These are phyloP conservation scores for Fusarium avenaceum DNA, from an alignment of 2,329 filamentous ascomycete species.

Conservation along the genomic window DNA sequence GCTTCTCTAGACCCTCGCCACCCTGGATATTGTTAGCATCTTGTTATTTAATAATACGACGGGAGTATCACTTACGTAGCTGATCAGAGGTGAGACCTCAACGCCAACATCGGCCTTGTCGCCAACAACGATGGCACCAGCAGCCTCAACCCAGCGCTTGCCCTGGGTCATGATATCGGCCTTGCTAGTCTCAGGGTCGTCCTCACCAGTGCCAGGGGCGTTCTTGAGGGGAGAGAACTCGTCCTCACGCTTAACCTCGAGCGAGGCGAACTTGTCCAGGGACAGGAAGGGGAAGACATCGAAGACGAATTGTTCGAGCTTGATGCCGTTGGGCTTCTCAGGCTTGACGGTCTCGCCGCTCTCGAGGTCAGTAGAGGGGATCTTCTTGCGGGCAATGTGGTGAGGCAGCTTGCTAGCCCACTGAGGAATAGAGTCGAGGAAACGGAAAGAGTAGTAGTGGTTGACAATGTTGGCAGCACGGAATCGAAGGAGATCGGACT, in stretches of 20 bases:
- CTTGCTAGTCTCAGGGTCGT: conserved; percentile 94
- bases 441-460: conserved; percentile 97
- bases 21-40: conserved; percentile 57
- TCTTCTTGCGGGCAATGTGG: conserved; percentile 99
- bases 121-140: conserved; percentile 80
- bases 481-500: conserved; percentile 89
- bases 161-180: conserved; percentile 92
- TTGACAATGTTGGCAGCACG: conserved; percentile 99
- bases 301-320: conserved; percentile 99
- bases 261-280: conserved; percentile 90
- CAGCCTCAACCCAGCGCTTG: conserved; percentile 84
- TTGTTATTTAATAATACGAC: not conserved
- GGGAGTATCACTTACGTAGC: conserved; percentile 80
- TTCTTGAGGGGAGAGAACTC: conserved; percentile 99
- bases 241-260: conserved; percentile 96
- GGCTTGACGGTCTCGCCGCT: conserved; percentile 88
- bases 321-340: conserved; percentile 96
- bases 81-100: conserved; percentile 92
- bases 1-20: conserved; percentile 72
- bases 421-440: conserved; percentile 89
- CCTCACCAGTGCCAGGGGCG: conserved; percentile 83
- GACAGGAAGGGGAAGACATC: conserved; percentile 94
- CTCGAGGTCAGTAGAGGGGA: conserved; percentile 83
- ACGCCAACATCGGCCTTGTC: conserved; percentile 77
- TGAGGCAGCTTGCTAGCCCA: conserved; percentile 91